A percentile compares a stretch with the other conserved stretches of the same genome.
Conservation (phyloP, 1,139 yeast species). For the Hansenula lynferdii region DNA sequence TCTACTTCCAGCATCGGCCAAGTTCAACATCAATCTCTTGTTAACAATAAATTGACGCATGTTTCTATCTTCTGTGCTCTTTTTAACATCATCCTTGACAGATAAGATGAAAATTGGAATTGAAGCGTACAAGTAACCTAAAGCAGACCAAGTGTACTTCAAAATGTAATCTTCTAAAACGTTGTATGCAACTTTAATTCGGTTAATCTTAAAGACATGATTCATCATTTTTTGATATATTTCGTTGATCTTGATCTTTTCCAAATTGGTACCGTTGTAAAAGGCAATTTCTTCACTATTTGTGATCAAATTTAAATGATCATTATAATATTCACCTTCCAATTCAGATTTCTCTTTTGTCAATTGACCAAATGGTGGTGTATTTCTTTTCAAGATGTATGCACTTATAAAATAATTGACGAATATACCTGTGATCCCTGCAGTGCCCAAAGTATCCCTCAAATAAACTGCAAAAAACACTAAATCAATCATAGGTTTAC, state of each 20-base stretch:
- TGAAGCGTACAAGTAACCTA: conserved; percentile 88
- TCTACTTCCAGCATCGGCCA: conserved; percentile 97
- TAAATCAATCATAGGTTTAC: conserved; percentile 87
- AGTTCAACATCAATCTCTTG: conserved; percentile 81
- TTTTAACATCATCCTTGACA: conserved; percentile 29
- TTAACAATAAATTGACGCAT: conserved; percentile 90
- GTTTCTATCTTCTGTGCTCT: conserved; percentile 38
- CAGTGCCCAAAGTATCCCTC: conserved; percentile 78
- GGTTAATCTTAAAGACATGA: conserved; percentile 38
- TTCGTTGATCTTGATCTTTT: conserved; percentile 58
- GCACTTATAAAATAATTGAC: conserved; percentile 81
- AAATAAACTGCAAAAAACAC: conserved; percentile 84
- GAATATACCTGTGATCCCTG: conserved; percentile 80
- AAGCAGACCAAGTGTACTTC: conserved; percentile 92
- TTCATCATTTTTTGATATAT: conserved; percentile 58
- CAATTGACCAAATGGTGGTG: conserved; percentile 85
- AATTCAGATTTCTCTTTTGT: conserved; percentile 70
- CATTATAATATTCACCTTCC: conserved; percentile 87
- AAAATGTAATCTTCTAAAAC: conserved; percentile 81
- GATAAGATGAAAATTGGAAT: conserved; percentile 66
- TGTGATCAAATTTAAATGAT: conserved; percentile 78
- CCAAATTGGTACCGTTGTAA: conserved; percentile 86
- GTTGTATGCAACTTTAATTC: conserved; percentile 53
- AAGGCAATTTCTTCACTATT: conserved; percentile 94
- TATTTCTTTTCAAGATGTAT: conserved; percentile 59